A percentile compares a stretch with the other conserved stretches of the same genome.
phyloP scores from a whole-genome alignment of 1,284 basidiomycete genomes.

The Pyrrhoderma noxium region DNA sequence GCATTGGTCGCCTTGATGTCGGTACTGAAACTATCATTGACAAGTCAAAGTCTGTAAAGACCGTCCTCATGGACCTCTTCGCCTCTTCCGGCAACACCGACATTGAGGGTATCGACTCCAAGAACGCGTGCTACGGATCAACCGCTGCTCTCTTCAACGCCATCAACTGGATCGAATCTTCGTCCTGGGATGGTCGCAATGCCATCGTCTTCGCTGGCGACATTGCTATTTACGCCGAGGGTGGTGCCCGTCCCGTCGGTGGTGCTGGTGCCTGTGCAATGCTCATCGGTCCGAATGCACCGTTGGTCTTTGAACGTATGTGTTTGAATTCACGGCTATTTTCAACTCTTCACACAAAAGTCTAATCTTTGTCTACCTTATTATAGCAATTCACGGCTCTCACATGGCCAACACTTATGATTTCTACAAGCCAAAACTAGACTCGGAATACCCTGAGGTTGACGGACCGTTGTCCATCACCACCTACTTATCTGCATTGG shows the following conservation, averaged over 20 bases:
- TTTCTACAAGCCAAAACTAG: slow-evolving; percentile 94
- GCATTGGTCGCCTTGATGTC: slow-evolving; percentile 95
- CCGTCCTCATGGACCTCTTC: slow-evolving; percentile 97
- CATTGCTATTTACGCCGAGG: slow-evolving; percentile 98
- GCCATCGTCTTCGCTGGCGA: slow-evolving; percentile 97
- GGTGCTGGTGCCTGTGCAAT: slow-evolving; percentile 95
- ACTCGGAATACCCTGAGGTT: slow-evolving; percentile 93
- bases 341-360: not conserved
- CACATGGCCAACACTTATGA: slow-evolving; percentile 99
- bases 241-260: slow-evolving; percentile 89
- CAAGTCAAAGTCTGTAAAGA: slow-evolving; percentile 99
- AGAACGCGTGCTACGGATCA: slow-evolving; percentile 99
- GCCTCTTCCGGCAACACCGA: slow-evolving; percentile 88
- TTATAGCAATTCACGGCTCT: slow-evolving; percentile 88
- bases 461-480: slow-evolving; percentile 96
- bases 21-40: slow-evolving; percentile 99
- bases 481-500: slow-evolving; percentile 92
- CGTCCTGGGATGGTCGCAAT: slow-evolving; percentile 97
- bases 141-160: slow-evolving; percentile 98
- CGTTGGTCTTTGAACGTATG: slow-evolving; percentile 92
- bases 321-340: slow-evolving; percentile 21
- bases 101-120: slow-evolving; percentile 98
- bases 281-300: slow-evolving; percentile 94
- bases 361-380: slow-evolving; percentile 55
- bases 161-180: slow-evolving; percentile 94